phyloP scores from a whole-genome alignment of 805 yeast genomes.

The Metschnikowia similis region DNA sequence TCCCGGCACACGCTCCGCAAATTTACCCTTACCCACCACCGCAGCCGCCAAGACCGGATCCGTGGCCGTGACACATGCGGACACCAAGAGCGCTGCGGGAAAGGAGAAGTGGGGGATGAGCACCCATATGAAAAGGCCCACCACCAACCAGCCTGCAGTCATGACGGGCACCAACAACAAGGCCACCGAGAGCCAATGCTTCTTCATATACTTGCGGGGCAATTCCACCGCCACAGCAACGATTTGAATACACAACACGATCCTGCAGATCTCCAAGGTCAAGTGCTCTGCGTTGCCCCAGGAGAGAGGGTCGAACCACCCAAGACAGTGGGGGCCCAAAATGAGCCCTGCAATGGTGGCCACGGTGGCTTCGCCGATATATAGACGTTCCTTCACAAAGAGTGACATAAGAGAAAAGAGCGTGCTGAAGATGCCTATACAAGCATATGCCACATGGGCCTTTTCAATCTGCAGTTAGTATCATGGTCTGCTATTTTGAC shows the following conservation, averaged over 20 bases:
- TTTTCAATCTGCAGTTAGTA: constrained; percentile 38
- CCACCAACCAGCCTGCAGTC: constrained; percentile 86
- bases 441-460: constrained; percentile 84
- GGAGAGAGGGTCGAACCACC: constrained; percentile 75
- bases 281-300: constrained; percentile 87
- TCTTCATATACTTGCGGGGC: constrained; percentile 83
- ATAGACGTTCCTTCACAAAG: constrained; percentile 75
- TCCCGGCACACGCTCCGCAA: constrained; percentile 89
- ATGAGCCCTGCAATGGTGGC: constrained; percentile 83
- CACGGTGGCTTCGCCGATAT: constrained; percentile 88
- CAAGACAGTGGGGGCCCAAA: constrained; percentile 80
- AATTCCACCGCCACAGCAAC: constrained; percentile 93
- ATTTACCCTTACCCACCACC: constrained; percentile 90
- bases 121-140: constrained; percentile 75
- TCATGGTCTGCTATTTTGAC: not conserved
- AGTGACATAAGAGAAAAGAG: constrained; percentile 77
- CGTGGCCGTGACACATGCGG: constrained; percentile 91
- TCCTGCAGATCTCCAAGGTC: constrained; percentile 78
- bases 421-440: constrained; percentile 78
- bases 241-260: constrained; percentile 81
- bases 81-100: constrained; percentile 64
- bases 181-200: constrained; percentile 75
- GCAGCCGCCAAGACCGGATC: constrained; percentile 96
- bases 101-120: constrained; percentile 71
- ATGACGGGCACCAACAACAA: constrained; percentile 78